phyloP scores from a whole-genome alignment of 2,329 filamentous ascomycete species.

The Aspergillus clavatus region DNA sequence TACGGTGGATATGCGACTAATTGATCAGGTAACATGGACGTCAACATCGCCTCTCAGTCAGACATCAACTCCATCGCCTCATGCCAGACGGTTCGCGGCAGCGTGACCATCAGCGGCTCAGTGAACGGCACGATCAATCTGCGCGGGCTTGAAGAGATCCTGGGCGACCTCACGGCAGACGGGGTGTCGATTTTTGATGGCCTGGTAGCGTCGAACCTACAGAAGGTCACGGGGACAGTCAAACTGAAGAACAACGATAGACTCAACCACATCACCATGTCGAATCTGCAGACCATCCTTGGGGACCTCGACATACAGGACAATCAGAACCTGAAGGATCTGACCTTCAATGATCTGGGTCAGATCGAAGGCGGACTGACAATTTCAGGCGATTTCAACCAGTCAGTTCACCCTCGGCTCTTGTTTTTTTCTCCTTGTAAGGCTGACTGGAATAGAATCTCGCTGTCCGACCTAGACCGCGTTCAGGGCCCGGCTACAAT shows the following conservation, averaged over 20 bases:
- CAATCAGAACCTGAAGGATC: constrained; percentile 17
- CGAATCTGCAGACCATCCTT: constrained; percentile 12
- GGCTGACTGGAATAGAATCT: constrained; percentile 15
- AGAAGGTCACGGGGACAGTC: constrained; percentile 17
- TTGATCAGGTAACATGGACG: constrained; percentile 36
- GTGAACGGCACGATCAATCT: constrained; percentile 37
- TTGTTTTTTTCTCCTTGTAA: not conserved
- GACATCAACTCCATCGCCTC: constrained; percentile 29
- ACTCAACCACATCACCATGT: constrained; percentile 18
- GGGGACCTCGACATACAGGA: constrained; percentile 17
- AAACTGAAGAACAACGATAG: constrained; percentile 16
- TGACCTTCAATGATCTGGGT: constrained; percentile 20
- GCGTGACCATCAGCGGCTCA: constrained; percentile 35
- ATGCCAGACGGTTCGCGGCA: constrained; percentile 40
- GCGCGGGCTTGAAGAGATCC: constrained; percentile 33
- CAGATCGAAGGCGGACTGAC: constrained; percentile 19
- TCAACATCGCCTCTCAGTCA: constrained; percentile 39
- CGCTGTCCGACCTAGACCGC: constrained; percentile 19
- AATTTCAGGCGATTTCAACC: not conserved
- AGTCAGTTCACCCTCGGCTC: not conserved
- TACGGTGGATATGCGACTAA: not conserved
- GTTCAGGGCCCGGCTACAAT: constrained; percentile 22
- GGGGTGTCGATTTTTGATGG: constrained; percentile 13
- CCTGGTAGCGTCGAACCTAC: constrained; percentile 17
- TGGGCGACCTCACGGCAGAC: constrained; percentile 20